Percentiles rank a stretch among this genome's conserved stretches.
These are phyloP conservation scores for Sodiomyces alkalinus DNA, from an alignment of 2,329 filamentous ascomycete species.

Conservation along the genomic window DNA sequence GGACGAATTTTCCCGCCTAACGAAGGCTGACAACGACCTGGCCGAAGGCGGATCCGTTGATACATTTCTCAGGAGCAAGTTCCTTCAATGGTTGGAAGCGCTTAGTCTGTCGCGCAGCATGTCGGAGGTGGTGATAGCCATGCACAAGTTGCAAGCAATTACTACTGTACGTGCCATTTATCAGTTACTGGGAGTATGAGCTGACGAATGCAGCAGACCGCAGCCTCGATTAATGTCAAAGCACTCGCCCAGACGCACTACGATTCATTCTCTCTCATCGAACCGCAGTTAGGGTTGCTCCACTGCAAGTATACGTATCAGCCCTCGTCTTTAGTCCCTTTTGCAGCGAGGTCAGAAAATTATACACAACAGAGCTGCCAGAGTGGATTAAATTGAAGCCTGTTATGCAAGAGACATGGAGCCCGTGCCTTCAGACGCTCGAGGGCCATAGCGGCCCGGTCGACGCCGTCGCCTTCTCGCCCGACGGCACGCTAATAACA, in stretches of 20 bases:
- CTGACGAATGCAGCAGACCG: no score
- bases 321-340: constrained; percentile 16
- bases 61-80: constrained; percentile 18
- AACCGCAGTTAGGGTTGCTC: constrained; percentile 12
- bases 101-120: constrained; percentile 18
- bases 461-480: constrained; percentile 7
- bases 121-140: constrained; percentile 10
- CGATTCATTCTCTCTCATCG: constrained; percentile 14
- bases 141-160: constrained; percentile 10
- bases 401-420: neutral
- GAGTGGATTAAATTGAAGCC: constrained; percentile 6
- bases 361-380: constrained; percentile 8
- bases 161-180: no score
- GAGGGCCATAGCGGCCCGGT: constrained; percentile 6
- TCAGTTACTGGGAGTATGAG: no score
- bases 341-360: constrained; percentile 8
- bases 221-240: no score
- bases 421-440: constrained; percentile 6
- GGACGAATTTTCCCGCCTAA: constrained; percentile 2
- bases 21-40: constrained; percentile 6
- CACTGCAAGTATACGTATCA: constrained; percentile 19
- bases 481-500: neutral
- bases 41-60: constrained; percentile 12
- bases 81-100: constrained; percentile 27
- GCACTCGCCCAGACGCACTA: constrained; percentile 14